Base-by-base conservation (phyloP, 129 eudicot species). In the Arctium lappa region DNA sequence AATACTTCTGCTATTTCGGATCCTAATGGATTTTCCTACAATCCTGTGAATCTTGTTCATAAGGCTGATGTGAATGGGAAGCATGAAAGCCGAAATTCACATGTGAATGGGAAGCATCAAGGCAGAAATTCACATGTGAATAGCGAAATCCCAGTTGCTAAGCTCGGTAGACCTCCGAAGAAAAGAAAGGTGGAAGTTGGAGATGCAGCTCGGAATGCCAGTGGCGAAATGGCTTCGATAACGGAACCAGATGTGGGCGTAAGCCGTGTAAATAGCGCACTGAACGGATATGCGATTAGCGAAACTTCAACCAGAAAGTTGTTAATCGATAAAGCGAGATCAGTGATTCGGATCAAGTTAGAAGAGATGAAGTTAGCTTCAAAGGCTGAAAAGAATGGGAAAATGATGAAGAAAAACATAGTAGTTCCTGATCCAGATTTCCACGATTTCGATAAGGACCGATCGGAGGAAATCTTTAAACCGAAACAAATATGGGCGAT, bases 401-500 rank as follows among this genome's bases (percentile, higher is more conserved):
- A 76, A 53, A 81, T 34, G 75, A 83, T 75, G 38, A 85, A 89
- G 85, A 90, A 83, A 84, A 74, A 77, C 33, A 88, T 94, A 78
- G 80, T 85, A 11, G 98, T 94, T 37, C 98, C 98, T 5, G 98
- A 94, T 79, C 88, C 98, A 0, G 98, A 94, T 80, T 94, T 94
- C 78, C 98, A 94, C 75, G 94, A 94, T 90, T 94, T 94, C 73
- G 98, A 94, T 82, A 84, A 80, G 79, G 97, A 91, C 60, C 89
- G 98, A 72, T 72, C 92, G 29, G 98, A 94, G 81, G 94, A 90
- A 72, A 89, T 96, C 84, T 91, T 94, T 69, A 84, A 88, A 76
- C 91, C 92, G 9, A 94, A 91, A 88, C 98, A 94, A 73, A 94
- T 94, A 90, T 94, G 98, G 98, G 98, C 97, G 33, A 75, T 94